These are phyloP conservation scores for Deuterostichococcus epilithicus DNA, from an alignment of 139 green algal genomes.

Conservation along the genomic window DNA sequence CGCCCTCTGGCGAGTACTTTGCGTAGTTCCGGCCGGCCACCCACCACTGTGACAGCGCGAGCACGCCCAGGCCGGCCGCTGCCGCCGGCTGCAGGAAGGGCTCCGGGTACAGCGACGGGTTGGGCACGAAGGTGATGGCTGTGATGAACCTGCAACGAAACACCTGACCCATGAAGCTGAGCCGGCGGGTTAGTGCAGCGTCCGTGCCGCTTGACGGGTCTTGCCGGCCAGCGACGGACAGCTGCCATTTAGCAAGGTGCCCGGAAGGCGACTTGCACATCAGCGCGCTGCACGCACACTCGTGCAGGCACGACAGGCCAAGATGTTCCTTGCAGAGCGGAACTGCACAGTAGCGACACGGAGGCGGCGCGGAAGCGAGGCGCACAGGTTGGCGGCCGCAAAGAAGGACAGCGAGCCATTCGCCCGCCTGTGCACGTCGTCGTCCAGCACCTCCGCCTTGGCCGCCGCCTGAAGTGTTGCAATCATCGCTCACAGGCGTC, in stretches of 20 bases:
- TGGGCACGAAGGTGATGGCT: neutral
- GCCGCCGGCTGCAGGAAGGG: neutral
- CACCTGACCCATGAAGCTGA: too few species aligned
- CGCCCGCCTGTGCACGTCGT: conserved; percentile 7
- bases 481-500: neutral
- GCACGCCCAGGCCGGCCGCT: neutral
- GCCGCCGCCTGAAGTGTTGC: conserved; percentile 4
- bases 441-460: conserved; percentile 7
- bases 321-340: too few species aligned
- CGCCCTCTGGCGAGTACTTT: conserved; percentile 17
- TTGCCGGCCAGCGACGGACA: too few species aligned
- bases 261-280: too few species aligned
- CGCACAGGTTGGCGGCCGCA: conserved; percentile 9
- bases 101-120: neutral
- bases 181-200: too few species aligned
- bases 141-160: conserved; percentile 6
- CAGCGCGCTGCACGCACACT: too few species aligned
- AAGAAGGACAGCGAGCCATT: conserved; percentile 21
- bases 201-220: too few species aligned
- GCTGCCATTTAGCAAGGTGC: too few species aligned
- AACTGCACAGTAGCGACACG: too few species aligned
- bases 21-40: conserved; percentile 20
- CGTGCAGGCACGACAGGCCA: too few species aligned
- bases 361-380: neutral
- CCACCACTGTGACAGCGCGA: conserved; percentile 8